A percentile compares a stretch with the other conserved stretches of the same genome.
Evolutionary conservation across 2,329 filamentous ascomycete genomes (phyloP).

Genomic region (Xylaria sp.): DNA sequence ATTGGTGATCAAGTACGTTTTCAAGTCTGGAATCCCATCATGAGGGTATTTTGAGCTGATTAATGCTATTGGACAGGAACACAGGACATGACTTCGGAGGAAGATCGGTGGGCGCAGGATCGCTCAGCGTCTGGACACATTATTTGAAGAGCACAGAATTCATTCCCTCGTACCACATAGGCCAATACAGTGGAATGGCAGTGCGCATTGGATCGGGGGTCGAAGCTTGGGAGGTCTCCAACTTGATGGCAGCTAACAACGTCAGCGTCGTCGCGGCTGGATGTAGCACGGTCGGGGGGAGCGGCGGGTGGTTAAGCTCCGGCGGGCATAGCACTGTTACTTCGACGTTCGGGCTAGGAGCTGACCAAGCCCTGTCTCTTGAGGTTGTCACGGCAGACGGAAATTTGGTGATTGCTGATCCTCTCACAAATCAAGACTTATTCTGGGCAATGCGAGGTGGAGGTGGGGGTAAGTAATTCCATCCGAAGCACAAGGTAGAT

Average conservation of each 20-base stretch:
- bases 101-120: slow-evolving; percentile 58
- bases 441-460: slow-evolving; percentile 67
- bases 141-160: slow-evolving; percentile 56
- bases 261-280: slow-evolving; percentile 49
- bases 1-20: slow-evolving; percentile 52
- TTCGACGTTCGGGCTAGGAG: slow-evolving; percentile 61
- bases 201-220: slow-evolving; percentile 53
- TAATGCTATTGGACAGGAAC: slow-evolving; percentile 55
- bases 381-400: slow-evolving; percentile 62
- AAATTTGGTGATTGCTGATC: slow-evolving; percentile 57
- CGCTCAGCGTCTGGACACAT: slow-evolving; percentile 62
- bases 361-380: slow-evolving; percentile 62
- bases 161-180: slow-evolving; percentile 49
- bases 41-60: too few relatives aligned
- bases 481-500: neutral
- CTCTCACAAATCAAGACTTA: slow-evolving; percentile 59
- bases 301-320: slow-evolving; percentile 63
- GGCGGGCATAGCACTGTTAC: slow-evolving; percentile 62
- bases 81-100: slow-evolving; percentile 61
- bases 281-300: slow-evolving; percentile 52
- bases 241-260: slow-evolving; percentile 47
- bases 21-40: too few relatives aligned
- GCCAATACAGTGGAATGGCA: slow-evolving; percentile 51
- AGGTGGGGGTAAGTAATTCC: slow-evolving; percentile 57
- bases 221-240: slow-evolving; percentile 51